These are phyloP conservation scores for Neurospora tetraspora DNA, from an alignment of 495 filamentous ascomycete genomes.

Conservation along the genomic window DNA sequence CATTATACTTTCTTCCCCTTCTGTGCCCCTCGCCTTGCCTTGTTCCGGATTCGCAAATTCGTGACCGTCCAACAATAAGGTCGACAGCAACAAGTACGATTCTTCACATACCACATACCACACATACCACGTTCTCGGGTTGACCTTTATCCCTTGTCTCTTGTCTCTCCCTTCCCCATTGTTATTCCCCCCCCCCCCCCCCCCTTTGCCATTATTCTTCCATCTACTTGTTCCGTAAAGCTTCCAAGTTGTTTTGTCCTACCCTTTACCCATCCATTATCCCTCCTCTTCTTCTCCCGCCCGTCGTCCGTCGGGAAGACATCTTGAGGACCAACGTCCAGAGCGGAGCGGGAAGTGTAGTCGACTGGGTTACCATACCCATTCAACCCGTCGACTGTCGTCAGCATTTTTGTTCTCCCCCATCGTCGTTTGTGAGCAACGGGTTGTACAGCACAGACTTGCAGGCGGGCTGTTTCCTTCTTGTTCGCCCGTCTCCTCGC, in stretches of 20 bases:
- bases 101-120: neutral
- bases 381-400: neutral
- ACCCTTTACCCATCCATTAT: neutral
- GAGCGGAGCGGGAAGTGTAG: neutral
- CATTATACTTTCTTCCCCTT: neutral
- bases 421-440: neutral
- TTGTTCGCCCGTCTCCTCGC: neutral
- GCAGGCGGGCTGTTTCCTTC: neutral
- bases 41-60: neutral
- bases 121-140: neutral
- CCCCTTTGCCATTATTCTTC: neutral
- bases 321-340: neutral
- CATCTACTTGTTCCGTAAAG: neutral
- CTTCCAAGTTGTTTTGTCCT: neutral
- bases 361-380: neutral
- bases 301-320: neutral
- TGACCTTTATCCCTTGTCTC: neutral
- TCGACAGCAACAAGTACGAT: neutral
- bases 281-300: neutral
- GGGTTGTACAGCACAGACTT: neutral
- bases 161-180: conserved; percentile 1
- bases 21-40: neutral
- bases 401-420: neutral
- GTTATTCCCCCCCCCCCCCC: conserved; percentile 3
- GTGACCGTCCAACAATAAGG: neutral